phyloP scores from a whole-genome alignment of 2,329 filamentous ascomycete genomes.

The Herpomyces periplanetae region DNA sequence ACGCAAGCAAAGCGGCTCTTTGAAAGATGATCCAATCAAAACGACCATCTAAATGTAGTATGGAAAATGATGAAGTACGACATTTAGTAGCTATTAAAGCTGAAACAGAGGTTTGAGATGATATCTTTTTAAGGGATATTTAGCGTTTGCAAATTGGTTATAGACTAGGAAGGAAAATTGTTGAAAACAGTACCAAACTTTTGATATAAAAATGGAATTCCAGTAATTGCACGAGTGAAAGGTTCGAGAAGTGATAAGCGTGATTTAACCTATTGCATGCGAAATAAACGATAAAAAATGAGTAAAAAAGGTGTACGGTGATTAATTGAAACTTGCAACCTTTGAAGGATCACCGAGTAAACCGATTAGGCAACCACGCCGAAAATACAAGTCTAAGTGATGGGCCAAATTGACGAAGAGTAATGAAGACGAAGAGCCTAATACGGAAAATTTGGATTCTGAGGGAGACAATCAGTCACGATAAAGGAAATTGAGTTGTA shows the following conservation, averaged over 20 bases:
- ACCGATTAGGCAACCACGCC: constrained; percentile 58
- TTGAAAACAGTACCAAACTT: constrained; percentile 8
- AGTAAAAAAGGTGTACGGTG: too few species aligned
- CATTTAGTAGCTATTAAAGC: constrained; percentile 63
- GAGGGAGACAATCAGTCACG: constrained; percentile 1
- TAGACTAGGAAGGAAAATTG: too few species aligned
- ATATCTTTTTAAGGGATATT: constrained; percentile 14
- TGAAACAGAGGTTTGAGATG: constrained; percentile 51
- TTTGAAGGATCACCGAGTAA: constrained; percentile 68
- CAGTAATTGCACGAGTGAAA: constrained; percentile 32
- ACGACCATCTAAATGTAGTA: constrained; percentile 62
- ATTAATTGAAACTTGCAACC: too few species aligned
- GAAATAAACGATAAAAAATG: too few species aligned
- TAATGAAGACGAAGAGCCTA: constrained; percentile 66
- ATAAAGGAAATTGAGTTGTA: too few species aligned
- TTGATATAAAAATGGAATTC: constrained; percentile 84
- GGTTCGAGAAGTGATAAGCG: constrained; percentile 59
- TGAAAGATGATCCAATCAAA: constrained; percentile 84
- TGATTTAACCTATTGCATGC: constrained; percentile 27
- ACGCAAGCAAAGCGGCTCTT: constrained; percentile 55
- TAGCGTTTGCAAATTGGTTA: too few species aligned
- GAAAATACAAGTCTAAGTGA: constrained; percentile 68
- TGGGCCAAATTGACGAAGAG: constrained; percentile 71
- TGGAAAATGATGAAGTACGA: constrained; percentile 43
- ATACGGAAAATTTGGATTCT: constrained; percentile 83